Base-by-base conservation (phyloP, 2,329 filamentous ascomycete genomes). In the Clarireedia sp. region DNA sequence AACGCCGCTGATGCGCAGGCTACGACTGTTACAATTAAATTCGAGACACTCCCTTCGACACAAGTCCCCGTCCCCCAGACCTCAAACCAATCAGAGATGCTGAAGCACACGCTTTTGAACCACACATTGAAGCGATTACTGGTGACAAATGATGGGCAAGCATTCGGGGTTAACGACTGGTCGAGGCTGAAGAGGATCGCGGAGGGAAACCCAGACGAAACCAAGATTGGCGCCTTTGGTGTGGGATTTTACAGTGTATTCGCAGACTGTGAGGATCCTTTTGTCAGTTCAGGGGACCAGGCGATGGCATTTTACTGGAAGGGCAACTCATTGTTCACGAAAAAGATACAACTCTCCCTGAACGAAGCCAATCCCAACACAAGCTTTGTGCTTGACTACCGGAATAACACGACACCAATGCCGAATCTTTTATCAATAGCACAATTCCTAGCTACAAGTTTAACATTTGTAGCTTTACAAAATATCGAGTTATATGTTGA, bases 251-350 rank as follows among this genome's bases (percentile, higher is more conserved):
- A 99, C 77, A 95, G 89, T 69, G 92, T 97, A 40, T 99, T 99
- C 70, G 89, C 94, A 59, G 94, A 99, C 69, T 99, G 92, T 69
- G 95, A 99, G 71, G 90, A 96, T 64, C 94, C 94, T 0, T 97
- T 99, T 67, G 88, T 99, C 61, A 94, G 90, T 62, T 97, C 92
- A 0, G 94, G 94, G 0, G 82, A 80, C 59, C 86, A 95, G 71
- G 91, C 90, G 38, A 96, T 99, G 89, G 92, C 92, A 0, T 99
- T 99, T 68, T 99, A 96, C 74, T 99, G 94, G 95, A 97, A 96
- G 71, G 91, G 88, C n/a, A 97, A 97, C 70, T 89, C 90, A 5
- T 79, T 99, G 1, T 97, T 96, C 69, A 99, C 95, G 23, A 87
- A 91, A 64, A 89, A 90, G 63, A 78, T 94, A 21, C 83, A 85